Evolutionary conservation across 768 basidiomycete species (phyloP), one percentile per base, ranked within the genome.

Genomic region (Russula compacta): DNA sequence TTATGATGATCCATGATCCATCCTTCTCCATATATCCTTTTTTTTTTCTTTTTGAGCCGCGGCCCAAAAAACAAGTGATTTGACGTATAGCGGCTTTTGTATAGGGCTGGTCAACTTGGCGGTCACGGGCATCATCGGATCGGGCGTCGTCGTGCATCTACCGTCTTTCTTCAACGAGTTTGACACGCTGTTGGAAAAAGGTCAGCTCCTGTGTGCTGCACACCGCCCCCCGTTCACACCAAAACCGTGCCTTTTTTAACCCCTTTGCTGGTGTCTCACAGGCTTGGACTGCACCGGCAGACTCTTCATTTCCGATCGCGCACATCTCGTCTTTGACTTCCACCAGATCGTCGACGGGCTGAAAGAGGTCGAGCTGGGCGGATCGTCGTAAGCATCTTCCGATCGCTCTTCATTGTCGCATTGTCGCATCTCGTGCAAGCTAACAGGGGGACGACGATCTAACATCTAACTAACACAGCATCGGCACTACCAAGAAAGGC

Each of bases 321-420:
- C 97, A 4, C 92, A 95, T 65, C 85, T 99, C 63, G 97, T 99
- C 38, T 94, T 99, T 70, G 97, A 98, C 72, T 98, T 99, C 73
- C 97, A 99, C 75, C 97, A 99, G 77, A 98, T 98, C 69, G 97
- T 98, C 33, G 97, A 99, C 71, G 97, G 97, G 6, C 77, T 99
- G 69, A 99, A 98, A 73, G 97, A 99, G 73, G 92, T 93, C 42
- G 97, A 98, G 72, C 82, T 98, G 24, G 97, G 97, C 24, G 90
- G 92, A 9, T 86, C 85, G 1, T 90, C 87, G 86, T 86, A 21
- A 29, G 40, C 54, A 54, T 29, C 53, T 42, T 48, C n/a, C 44
- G 24, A 66, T 44, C 52, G 68, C 56, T 14, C 38, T 67, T 65
- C 60, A 2, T 44, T 46, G 19, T 46, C 21, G 10, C 11, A 21